Base-by-base conservation (phyloP, 2,329 filamentous ascomycete species). In the Monilinia aucupariae region DNA sequence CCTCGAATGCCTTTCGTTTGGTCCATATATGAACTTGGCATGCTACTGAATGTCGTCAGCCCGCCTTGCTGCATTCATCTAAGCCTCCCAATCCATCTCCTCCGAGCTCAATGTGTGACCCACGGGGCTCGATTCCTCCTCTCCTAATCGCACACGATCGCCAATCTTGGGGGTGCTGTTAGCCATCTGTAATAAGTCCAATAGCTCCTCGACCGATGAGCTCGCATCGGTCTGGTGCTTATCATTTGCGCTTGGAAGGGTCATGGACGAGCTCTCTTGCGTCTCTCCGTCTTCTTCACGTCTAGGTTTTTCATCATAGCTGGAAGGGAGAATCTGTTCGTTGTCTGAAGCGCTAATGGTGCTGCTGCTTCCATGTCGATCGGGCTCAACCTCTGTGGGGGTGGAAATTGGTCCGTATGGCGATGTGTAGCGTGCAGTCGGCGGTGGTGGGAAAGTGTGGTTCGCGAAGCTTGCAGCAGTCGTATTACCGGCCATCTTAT, bases 221-320 rank as follows among this genome's bases (percentile, higher is more conserved):
- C 52, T 77, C 73, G 53, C 80, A 76, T 68, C 80, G 78, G 84
- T 81, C 17, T 87, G 86, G 66, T 90, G 80, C 84, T 93, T 86
- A 68, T 85, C 86, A 2, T 87, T 86, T 2, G 91, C 90, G 49
- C 86, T 85, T 1, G 37, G 37, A 39, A 13, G 37, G 66, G 89
- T 88, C 70, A 87, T 92, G 13, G 91, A 90, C 71, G 90, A 88
- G 62, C 88, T 91, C 70, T 88, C 88, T 34, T 80, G 82, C 0
- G 92, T 76, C 49, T 88, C 85, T 66, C 88, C 83, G 47, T 89
- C 80, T 17, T 77, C 77, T 2, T 77, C 77, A 10, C 76, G 0
- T 30, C 30, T 17, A 34, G 27, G 27, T 30, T 30, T 6, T 30
- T 30, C 27, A n/a, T n/a, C n/a, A n/a, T n/a, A n/a, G n/a, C n/a